Evolutionary conservation across 805 yeast genomes (phyloP), one percentile per base, ranked within the genome.

Genomic region (Saccharomycopsis javanensis): DNA sequence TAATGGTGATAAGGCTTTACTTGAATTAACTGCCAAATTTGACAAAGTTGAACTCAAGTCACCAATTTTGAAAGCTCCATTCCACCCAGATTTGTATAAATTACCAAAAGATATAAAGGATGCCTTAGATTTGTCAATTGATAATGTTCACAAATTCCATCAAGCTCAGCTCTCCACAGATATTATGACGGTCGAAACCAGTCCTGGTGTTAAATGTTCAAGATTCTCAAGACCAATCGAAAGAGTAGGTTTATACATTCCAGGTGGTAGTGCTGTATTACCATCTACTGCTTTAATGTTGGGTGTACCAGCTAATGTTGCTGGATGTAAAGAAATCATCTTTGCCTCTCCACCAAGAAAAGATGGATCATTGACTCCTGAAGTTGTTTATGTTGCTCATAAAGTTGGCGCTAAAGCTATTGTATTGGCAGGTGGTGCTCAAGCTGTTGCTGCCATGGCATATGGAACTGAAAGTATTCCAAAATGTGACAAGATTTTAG

Each of bases 361-460:
- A 56, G 95, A 94, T 62, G 99, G 99, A 50, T 86, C 81, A 56
- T 78, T 94, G 62, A 88, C 97, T 5, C 98, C 99, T 3, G 99
- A 94, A 70, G 97, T 94, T 56, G 97, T 90, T 16, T 94, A 94
- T 65, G 97, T 94, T 56, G 99, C 99, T 20, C 88, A 89, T 72
- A 90, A 90, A 71, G 84, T 94, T 62, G 97, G 97, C 58, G 98
- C 97, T 46, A 78, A 82, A 59, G 80, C 85, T 64, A 90, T 94
- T 66, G 89, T 94, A 8, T 76, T 94, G 65, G 99, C 99, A 1
- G 99, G 99, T 66, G 99, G 99, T 67, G 99, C 99, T 3, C 99
- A 94, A 76, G 99, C 99, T 5, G 88, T 94, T 55, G 96, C 97
- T 51, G 96, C 99, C 4, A 82, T 94, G 96, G 99, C 99, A 1